Percentiles rank a stretch among this genome's conserved stretches.
phyloP scores from a whole-genome alignment of 2,329 filamentous ascomycete species.

The Fusarium odoratissimum region DNA sequence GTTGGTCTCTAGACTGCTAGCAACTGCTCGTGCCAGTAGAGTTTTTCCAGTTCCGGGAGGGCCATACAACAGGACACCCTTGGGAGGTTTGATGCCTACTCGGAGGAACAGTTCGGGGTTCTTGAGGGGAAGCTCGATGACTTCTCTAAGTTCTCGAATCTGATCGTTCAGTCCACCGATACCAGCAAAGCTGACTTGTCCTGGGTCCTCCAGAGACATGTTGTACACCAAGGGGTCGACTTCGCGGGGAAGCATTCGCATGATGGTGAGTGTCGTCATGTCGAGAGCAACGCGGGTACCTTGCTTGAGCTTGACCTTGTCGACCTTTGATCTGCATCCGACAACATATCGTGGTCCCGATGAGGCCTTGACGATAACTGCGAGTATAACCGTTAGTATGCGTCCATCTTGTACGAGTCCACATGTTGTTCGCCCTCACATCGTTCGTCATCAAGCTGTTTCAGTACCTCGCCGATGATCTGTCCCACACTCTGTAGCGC shows the following conservation, averaged over 20 bases:
- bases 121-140: slow-evolving; percentile 97
- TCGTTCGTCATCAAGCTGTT: slow-evolving; percentile 98
- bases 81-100: slow-evolving; percentile 98
- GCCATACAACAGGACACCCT: slow-evolving; percentile 95
- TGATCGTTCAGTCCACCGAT: slow-evolving; percentile 98
- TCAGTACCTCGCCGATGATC: slow-evolving; percentile 98
- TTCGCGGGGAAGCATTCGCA: slow-evolving; percentile 99
- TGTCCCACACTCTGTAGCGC: slow-evolving; percentile 98
- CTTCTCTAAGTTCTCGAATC: slow-evolving; percentile 95
- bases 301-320: slow-evolving; percentile 97
- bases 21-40: slow-evolving; percentile 90
- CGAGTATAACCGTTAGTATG: slow-evolving; percentile 34
- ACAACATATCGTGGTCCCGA: slow-evolving; percentile 98
- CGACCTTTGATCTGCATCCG: slow-evolving; percentile 97
- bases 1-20: slow-evolving; percentile 96
- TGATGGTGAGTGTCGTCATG: slow-evolving; percentile 99
- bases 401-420: slow-evolving; percentile 8
- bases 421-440: slow-evolving; percentile 71
- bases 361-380: slow-evolving; percentile 98
- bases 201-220: slow-evolving; percentile 98
- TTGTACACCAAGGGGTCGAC: slow-evolving; percentile 99
- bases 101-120: slow-evolving; percentile 97
- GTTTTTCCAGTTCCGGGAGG: slow-evolving; percentile 98
- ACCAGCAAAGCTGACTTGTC: slow-evolving; percentile 96
- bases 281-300: slow-evolving; percentile 97